These are phyloP conservation scores for Comarum palustre DNA, from an alignment of 306 rosid genomes.

Conservation along the genomic window DNA sequence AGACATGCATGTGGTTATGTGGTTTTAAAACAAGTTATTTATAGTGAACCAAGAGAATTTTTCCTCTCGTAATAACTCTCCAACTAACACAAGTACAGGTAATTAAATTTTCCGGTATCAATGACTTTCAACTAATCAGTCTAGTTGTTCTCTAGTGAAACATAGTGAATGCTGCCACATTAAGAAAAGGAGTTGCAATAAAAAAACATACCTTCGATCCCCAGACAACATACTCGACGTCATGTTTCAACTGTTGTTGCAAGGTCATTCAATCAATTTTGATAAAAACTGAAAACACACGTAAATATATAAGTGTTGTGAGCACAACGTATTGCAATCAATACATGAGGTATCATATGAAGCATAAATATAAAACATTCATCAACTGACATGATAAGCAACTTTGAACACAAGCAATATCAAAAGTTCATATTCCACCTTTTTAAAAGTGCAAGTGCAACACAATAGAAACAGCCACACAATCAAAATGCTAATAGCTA, in stretches of 20 bases:
- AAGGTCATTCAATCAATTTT: conserved; percentile 71
- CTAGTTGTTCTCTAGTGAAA: not conserved
- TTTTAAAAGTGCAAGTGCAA: not conserved
- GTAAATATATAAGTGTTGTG: not conserved
- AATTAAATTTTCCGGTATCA: conserved; percentile 3
- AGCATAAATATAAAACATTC: not conserved
- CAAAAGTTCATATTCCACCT: not conserved
- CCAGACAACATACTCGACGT: conserved; percentile 78
- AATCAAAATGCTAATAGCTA: not conserved
- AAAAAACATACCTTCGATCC: conserved; percentile 68
- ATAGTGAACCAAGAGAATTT: not conserved
- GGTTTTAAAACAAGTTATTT: not conserved
- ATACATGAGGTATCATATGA: not conserved
- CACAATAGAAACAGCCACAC: not conserved
- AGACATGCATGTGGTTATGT: not conserved
- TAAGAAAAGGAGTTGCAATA: not conserved
- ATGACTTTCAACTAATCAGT: not conserved
- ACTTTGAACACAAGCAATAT: not conserved
- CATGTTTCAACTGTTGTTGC: conserved; percentile 48
- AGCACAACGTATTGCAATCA: not conserved
- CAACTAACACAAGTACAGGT: not conserved
- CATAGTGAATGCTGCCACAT: not conserved
- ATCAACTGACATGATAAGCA: not conserved
- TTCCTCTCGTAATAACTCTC: not conserved
- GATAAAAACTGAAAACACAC: conserved; percentile 40